Conservation (phyloP, 2,329 filamentous ascomycete species). For the Mycosphaerella arachidis region DNA sequence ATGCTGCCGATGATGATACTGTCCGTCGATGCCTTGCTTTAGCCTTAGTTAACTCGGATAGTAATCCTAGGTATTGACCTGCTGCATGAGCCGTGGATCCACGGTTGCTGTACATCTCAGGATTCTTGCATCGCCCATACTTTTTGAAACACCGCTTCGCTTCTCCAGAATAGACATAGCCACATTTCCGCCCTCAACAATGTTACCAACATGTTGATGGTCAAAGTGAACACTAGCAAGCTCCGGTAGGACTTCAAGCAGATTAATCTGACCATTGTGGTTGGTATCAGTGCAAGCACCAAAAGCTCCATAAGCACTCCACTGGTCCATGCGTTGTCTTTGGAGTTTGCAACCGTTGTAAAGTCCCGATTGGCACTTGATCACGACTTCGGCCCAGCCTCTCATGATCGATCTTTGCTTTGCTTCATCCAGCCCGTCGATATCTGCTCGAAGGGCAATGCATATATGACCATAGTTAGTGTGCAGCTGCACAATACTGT, state of each 20-base stretch:
- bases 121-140: neutral
- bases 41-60: no score
- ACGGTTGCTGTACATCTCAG: neutral
- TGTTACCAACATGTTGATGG: neutral
- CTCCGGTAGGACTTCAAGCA: neutral
- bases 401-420: neutral
- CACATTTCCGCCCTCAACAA: neutral
- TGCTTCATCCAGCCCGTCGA: neutral
- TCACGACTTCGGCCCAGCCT: neutral
- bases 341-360: neutral
- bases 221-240: neutral
- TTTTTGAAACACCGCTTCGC: neutral
- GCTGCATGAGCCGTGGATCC: neutral
- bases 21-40: no score
- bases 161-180: neutral
- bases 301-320: neutral
- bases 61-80: neutral
- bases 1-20: no score
- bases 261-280: neutral
- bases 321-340: neutral
- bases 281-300: neutral
- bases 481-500: neutral
- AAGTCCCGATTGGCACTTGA: neutral
- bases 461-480: neutral
- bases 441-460: neutral